Evolutionary conservation across 805 yeast genomes (phyloP), one percentile per base, ranked within the genome.

Genomic region (Kluyveromyces lactis): DNA sequence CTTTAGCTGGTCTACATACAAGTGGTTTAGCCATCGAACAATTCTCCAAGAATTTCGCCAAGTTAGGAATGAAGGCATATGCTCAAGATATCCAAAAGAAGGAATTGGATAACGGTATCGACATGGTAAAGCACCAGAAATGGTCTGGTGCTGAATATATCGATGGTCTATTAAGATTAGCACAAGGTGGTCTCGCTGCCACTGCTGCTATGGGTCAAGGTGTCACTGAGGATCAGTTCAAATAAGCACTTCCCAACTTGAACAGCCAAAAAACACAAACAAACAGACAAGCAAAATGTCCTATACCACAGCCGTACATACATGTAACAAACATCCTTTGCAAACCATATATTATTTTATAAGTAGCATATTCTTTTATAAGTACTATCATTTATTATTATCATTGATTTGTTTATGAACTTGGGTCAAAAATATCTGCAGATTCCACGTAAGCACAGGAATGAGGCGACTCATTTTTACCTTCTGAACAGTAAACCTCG

Each of bases 181-280:
- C 87, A 18, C 81, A 92, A 41, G 97, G 97, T 55, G 97, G 97
- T 68, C 83, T 89, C 42, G 73, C 89, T 38, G 81, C 95, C 15
- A 90, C 97, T 36, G 95, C 97, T 50, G 97, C 97, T 36, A 90
- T 90, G 97, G 97, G 97, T 58, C 81, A 81, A 46, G 97, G 97
- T 71, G 97, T 90, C 50, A 90, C 97, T 40, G 97, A 90, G 69
- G 94, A 84, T 51, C 97, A 90, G 68, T 90, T 90, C 71, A 84
- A 82, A 26, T 34, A 16, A 26, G 8, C 15, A n/a, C n/a, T n/a
- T 31, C 16, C 12, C 26, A 8, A 24, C 26, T 24, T n/a, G n/a
- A n/a, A n/a, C n/a, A n/a, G n/a, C n/a, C n/a, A n/a, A n/a, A n/a
- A n/a, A n/a, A n/a, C n/a, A n/a, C n/a, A n/a, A n/a, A n/a, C n/a